A percentile compares a stretch with the other conserved stretches of the same genome.
phyloP scores from a whole-genome alignment of 805 yeast species.

The Torulaspora maleeae region DNA sequence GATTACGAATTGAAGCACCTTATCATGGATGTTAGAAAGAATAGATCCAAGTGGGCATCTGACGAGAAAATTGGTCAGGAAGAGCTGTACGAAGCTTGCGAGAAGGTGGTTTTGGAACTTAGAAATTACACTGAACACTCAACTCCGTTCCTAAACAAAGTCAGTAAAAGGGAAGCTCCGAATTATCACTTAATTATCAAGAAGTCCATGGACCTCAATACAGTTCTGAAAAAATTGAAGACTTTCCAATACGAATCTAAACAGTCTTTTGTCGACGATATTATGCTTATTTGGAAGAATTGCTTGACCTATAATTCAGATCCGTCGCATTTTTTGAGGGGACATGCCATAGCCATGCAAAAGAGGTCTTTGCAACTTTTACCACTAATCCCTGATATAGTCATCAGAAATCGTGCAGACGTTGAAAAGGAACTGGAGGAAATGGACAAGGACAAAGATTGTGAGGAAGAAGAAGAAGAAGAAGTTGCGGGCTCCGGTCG shows the following conservation, averaged over 20 bases:
- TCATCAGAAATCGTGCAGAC: conserved; percentile 65
- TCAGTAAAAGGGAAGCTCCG: conserved; percentile 97
- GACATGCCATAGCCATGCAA: conserved; percentile 95
- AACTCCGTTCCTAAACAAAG: conserved; percentile 90
- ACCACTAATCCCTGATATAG: conserved; percentile 87
- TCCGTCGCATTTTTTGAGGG: conserved; percentile 85
- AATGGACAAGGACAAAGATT: conserved; percentile 37
- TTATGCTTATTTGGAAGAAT: conserved; percentile 92
- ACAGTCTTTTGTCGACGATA: conserved; percentile 87
- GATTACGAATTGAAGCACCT: conserved; percentile 81
- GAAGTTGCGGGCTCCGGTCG: conserved; percentile 36
- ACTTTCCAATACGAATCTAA: conserved; percentile 77
- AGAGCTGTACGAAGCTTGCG: conserved; percentile 95
- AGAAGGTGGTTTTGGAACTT: conserved; percentile 84
- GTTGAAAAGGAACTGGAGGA: conserved; percentile 61
- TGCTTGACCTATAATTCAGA: conserved; percentile 91
- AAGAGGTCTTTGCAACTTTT: conserved; percentile 70
- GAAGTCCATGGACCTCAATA: conserved; percentile 93
- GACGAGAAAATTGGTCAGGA: conserved; percentile 96
- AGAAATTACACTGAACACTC: conserved; percentile 94
- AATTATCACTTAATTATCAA: conserved; percentile 87
- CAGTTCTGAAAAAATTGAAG: conserved; percentile 86
- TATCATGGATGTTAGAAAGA: conserved; percentile 88
- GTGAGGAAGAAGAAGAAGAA: conserved; percentile 36
- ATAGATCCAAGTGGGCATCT: conserved; percentile 95